Evolutionary conservation across 345 rosid genomes (phyloP), one percentile per base, ranked within the genome.

Genomic region (Laguncularia racemosa): DNA sequence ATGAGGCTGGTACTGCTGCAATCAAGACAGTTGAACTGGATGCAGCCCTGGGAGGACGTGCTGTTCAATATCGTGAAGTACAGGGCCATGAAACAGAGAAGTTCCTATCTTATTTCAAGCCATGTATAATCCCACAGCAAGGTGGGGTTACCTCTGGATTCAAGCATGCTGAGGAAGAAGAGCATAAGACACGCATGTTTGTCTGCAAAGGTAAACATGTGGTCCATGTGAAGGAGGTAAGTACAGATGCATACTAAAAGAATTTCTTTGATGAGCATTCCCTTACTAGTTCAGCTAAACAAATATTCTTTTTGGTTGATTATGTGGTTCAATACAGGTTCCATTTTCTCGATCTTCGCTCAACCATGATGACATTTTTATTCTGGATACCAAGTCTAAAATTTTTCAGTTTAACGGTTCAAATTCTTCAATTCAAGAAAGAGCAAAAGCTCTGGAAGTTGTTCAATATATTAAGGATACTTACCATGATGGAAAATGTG

Each of bases 11-110:
- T 74, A 66, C 79, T 52, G 96, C 93, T 55, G 95, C 95, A 52
- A 61, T 88, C 63, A 88, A 79, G 81, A 90, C 97, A 54, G 91
- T 95, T 67, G 99, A 95, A 64, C 76, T 95, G 49, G 99, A 95
- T 84, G 96, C 99, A 53, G 91, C 95, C 16, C 95, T 95, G 60
- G 99, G 99, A 62, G 99, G 99, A 44, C 96, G 95, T 66, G 99
- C 96, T 47, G 96, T 95, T 58, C 99, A 95, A 67, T 95, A 90
- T 76, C 90, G 97, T 72, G 99, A 95, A 82, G 80, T 78, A 16
- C 99, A 95, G 63, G 93, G 97, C 56, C 93, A 95, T 17, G 99
- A 95, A 71, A 82, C 95, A 0, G 97, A 90, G 69, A 95, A 83
- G 78, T 95, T 95, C 63, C 78, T 90, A 49, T 95, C 99, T 4